phyloP scores from a whole-genome alignment of 768 basidiomycete species.

The Daedaleopsis sinensis region DNA sequence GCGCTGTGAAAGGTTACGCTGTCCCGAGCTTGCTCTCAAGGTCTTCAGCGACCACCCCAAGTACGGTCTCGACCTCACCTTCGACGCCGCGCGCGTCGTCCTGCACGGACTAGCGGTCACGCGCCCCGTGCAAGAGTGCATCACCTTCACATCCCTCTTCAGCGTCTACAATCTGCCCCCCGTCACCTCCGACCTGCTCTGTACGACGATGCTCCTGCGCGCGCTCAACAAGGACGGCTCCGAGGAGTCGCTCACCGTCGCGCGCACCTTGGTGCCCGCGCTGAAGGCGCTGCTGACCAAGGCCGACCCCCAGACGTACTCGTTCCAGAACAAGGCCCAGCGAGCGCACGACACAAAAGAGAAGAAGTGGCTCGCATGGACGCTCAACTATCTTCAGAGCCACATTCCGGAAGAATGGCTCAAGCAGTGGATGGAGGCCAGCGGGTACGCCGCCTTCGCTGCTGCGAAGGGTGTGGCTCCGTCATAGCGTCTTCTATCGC shows the following conservation, averaged over 20 bases:
- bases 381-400: constrained; percentile 39
- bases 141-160: constrained; percentile 57
- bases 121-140: constrained; percentile 48
- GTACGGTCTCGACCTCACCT: constrained; percentile 57
- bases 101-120: constrained; percentile 55
- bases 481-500: too few species aligned
- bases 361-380: constrained; percentile 40
- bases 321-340: constrained; percentile 3
- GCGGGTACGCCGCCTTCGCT: constrained; percentile 23
- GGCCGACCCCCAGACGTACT: constrained; percentile 19
- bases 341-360: constrained; percentile 27
- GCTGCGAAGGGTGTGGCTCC: neutral
- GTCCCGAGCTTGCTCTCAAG: constrained; percentile 57
- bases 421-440: constrained; percentile 29
- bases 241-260: constrained; percentile 40
- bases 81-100: constrained; percentile 55
- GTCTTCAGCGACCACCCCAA: constrained; percentile 66
- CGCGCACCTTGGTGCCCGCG: constrained; percentile 44
- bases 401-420: constrained; percentile 35
- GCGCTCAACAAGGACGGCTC: constrained; percentile 54
- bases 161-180: constrained; percentile 56
- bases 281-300: constrained; percentile 38
- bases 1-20: constrained; percentile 61
- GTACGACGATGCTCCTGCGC: constrained; percentile 56
- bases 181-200: constrained; percentile 56